phyloP scores from a whole-genome alignment of 805 yeast genomes.

The Yamadazyma ubonensis region DNA sequence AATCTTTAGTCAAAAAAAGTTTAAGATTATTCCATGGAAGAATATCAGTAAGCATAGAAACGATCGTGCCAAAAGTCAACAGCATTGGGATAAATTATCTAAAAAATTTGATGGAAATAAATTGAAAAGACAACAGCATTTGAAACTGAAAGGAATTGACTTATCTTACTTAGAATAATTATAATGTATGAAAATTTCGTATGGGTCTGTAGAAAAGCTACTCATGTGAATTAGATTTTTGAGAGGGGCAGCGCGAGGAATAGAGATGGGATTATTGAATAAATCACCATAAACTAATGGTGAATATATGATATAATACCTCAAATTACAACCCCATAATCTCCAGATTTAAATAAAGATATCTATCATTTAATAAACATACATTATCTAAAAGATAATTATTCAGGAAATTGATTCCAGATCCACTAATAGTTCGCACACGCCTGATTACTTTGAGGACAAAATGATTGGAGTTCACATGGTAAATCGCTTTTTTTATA shows the following conservation, averaged over 20 bases:
- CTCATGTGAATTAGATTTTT: neutral
- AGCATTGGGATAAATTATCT: conserved; percentile 55
- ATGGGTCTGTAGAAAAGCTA: neutral
- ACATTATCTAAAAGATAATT: neutral
- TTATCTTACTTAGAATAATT: conserved; percentile 14
- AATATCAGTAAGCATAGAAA: conserved; percentile 51
- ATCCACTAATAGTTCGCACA: conserved; percentile 3
- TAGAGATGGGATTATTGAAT: neutral
- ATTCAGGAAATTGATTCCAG: neutral
- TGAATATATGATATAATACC: too few relatives aligned
- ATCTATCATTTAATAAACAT: too few relatives aligned
- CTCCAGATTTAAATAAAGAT: too few relatives aligned
- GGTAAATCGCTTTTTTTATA: conserved; percentile 6
- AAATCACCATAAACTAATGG: neutral
- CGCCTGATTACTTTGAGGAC: conserved; percentile 9
- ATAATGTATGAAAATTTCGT: neutral
- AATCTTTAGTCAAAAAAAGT: conserved; percentile 59
- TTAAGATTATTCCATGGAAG: conserved; percentile 58
- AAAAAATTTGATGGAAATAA: conserved; percentile 43
- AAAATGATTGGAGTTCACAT: conserved; percentile 14
- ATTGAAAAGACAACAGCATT: conserved; percentile 45
- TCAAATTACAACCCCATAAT: too few relatives aligned
- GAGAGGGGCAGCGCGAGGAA: neutral
- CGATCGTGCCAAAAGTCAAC: conserved; percentile 57
- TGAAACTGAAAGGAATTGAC: conserved; percentile 59